Percentiles rank a stretch among this genome's conserved stretches.
Conservation (phyloP, 768 basidiomycete genomes). For the Trichaptum fuscoviolaceum region DNA sequence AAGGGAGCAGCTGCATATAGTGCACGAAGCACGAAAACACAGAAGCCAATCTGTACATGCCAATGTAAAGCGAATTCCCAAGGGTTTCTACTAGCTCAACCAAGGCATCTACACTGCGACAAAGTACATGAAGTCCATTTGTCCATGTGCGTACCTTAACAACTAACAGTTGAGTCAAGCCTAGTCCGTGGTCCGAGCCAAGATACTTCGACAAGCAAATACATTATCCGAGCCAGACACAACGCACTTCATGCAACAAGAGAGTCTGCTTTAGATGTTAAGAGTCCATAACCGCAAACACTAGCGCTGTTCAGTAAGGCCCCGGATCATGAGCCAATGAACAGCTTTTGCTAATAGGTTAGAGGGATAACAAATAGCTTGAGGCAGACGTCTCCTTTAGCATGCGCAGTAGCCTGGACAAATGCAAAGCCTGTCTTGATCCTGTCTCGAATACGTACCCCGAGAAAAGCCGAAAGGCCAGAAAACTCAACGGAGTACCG, state of each 20-base stretch:
- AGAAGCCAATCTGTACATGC: constrained; percentile 36
- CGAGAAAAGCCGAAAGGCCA: neutral
- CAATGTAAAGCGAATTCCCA: constrained; percentile 18
- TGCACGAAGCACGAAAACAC: constrained; percentile 20
- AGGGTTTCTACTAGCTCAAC: neutral
- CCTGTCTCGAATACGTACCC: constrained; percentile 4
- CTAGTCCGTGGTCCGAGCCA: constrained; percentile 48
- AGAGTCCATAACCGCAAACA: constrained; percentile 50
- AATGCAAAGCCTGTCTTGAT: constrained; percentile 2
- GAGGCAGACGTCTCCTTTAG: constrained; percentile 3
- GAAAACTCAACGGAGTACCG: neutral
- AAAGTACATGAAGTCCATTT: constrained; percentile 28
- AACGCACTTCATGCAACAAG: constrained; percentile 31
- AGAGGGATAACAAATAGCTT: constrained; percentile 29
- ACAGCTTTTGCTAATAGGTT: constrained; percentile 34
- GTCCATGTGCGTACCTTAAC: neutral
- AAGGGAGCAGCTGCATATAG: no score
- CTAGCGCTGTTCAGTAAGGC: constrained; percentile 45
- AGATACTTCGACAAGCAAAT: constrained; percentile 42
- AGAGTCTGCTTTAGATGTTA: constrained; percentile 30
- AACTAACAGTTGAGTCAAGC: constrained; percentile 30
- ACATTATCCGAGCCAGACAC: constrained; percentile 29
- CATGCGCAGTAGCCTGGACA: neutral
- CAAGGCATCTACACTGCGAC: neutral
- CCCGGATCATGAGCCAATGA: constrained; percentile 33